phyloP scores from a whole-genome alignment of 805 yeast genomes.

The Debaryomyces prosopidis region DNA sequence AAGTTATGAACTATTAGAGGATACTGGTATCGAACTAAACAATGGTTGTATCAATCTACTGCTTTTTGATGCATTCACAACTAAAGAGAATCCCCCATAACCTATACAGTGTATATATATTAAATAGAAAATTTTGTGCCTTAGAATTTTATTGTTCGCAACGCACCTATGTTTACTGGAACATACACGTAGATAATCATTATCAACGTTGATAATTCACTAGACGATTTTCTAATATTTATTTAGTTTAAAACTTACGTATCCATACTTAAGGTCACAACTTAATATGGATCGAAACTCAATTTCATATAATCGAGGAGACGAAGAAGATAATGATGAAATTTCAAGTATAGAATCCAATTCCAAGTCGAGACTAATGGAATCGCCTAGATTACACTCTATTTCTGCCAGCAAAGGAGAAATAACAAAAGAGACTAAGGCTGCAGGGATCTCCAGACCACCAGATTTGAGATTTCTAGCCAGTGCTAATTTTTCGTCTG shows the following conservation, averaged over 20 bases:
- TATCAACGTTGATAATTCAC: too few species aligned
- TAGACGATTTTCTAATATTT: too few species aligned
- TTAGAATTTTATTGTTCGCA: background rate
- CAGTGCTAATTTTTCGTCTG: conserved; percentile 43
- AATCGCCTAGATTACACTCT: background rate
- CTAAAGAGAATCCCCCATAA: conserved; percentile 41
- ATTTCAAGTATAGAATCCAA: conserved; percentile 8
- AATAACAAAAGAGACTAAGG: too few species aligned
- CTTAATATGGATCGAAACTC: background rate
- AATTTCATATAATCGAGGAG: background rate
- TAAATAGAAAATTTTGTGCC: too few species aligned
- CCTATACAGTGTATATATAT: background rate
- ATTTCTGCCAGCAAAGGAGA: too few species aligned
- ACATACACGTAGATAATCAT: background rate
- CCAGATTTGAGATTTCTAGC: conserved; percentile 30
- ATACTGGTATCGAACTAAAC: conserved; percentile 26
- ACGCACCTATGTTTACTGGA: background rate
- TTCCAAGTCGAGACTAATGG: conserved; percentile 5
- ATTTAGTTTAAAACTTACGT: too few species aligned
- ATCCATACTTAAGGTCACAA: too few species aligned
- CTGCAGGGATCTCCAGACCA: background rate
- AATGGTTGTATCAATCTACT: conserved; percentile 37
- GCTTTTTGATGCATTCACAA: conserved; percentile 42
- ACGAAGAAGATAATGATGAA: conserved; percentile 4
- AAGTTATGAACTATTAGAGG: conserved; percentile 40